Conservation (phyloP, 768 basidiomycete genomes). For the Holtermanniella nyarrowii region DNA sequence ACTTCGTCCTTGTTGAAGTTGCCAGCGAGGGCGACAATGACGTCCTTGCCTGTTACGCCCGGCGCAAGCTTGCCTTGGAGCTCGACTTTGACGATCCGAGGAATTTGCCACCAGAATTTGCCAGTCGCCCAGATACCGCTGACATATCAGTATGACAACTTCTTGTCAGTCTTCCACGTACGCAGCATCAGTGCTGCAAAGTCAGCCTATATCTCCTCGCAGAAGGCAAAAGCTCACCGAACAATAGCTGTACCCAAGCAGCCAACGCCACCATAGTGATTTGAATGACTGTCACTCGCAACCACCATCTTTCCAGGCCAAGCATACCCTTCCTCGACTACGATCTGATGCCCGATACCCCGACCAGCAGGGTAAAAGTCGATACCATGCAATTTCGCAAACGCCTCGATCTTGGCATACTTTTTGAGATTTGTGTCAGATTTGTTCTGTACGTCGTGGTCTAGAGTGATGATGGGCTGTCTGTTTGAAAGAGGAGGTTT, state of each 20-base stretch:
- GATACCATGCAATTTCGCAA: conserved; percentile 70
- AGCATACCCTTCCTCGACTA: conserved; percentile 96
- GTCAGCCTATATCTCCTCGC: background rate
- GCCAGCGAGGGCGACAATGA: conserved; percentile 92
- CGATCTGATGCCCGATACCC: conserved; percentile 94
- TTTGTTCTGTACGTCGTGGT: conserved; percentile 97
- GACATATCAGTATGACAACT: background rate
- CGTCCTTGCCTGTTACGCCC: conserved; percentile 95
- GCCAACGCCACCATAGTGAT: conserved; percentile 98
- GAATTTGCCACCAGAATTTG: conserved; percentile 99
- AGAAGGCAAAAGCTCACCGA: conserved; percentile 15
- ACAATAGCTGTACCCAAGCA: conserved; percentile 97
- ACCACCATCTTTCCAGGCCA: conserved; percentile 93
- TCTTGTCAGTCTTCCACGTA: conserved; percentile 9
- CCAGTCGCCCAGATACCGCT: conserved; percentile 90
- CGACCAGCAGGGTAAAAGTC: conserved; percentile 97
- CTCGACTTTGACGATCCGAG: conserved; percentile 90
- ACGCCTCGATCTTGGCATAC: conserved; percentile 81
- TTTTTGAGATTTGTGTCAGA: conserved; percentile 80
- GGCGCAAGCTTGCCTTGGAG: conserved; percentile 67
- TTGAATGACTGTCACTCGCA: conserved; percentile 90
- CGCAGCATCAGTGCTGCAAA: conserved; percentile 45
- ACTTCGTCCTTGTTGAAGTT: conserved; percentile 95
- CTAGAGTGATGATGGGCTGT: conserved; percentile 91
- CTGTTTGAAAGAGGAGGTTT: conserved; percentile 65